phyloP scores from a whole-genome alignment of 345 rosid genomes.

The Murraya paniculata region DNA sequence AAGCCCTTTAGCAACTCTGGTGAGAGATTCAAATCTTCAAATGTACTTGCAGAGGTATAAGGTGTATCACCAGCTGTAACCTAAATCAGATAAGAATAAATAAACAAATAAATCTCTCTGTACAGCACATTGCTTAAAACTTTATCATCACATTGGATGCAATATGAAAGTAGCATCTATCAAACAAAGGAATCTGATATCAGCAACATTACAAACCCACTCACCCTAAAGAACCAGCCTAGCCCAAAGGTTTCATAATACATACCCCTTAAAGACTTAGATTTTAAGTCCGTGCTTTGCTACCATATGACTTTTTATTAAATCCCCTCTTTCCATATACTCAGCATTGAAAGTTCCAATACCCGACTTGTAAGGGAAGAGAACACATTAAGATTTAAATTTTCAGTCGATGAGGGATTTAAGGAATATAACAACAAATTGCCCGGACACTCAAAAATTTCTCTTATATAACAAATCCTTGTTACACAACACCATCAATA shows the following conservation, averaged over 20 bases:
- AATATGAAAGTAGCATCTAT: background rate
- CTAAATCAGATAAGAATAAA: conserved; percentile 29
- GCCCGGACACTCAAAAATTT: too few relatives aligned
- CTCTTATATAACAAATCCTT: too few relatives aligned
- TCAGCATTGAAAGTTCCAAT: too few relatives aligned
- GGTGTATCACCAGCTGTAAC: conserved; percentile 80
- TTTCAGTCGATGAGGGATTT: too few relatives aligned
- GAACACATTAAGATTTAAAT: too few relatives aligned
- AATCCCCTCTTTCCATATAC: too few relatives aligned
- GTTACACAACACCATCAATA: too few relatives aligned
- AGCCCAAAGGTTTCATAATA: background rate
- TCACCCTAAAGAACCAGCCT: background rate
- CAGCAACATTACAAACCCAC: background rate
- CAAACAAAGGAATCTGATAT: background rate
- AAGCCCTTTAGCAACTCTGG: conserved; percentile 82
- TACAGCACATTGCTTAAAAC: background rate
- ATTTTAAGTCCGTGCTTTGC: too few relatives aligned
- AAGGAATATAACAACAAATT: too few relatives aligned
- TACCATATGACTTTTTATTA: too few relatives aligned
- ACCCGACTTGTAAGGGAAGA: too few relatives aligned
- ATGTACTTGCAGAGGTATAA: conserved; percentile 68
- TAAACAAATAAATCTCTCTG: background rate
- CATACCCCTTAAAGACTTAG: background rate
- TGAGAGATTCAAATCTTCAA: conserved; percentile 80
- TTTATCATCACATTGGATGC: background rate